Evolutionary conservation across 768 basidiomycete genomes (phyloP).

Genomic region (Leucosporidium yakuticum): DNA sequence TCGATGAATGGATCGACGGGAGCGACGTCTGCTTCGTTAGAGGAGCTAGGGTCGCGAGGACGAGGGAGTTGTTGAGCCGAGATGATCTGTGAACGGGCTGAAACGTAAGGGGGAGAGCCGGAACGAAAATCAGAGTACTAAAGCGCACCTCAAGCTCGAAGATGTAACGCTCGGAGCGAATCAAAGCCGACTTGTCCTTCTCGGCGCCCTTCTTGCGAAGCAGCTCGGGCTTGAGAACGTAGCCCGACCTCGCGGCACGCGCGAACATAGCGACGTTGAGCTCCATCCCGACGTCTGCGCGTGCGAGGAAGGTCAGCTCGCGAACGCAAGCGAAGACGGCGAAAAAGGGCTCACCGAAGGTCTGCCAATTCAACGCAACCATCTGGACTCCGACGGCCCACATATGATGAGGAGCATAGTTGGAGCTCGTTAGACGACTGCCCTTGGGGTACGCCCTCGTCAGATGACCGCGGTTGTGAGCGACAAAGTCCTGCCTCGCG

Average conservation of each 20-base stretch:
- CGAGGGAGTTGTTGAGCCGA: slow-evolving; percentile 83
- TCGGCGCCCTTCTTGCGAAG: slow-evolving; percentile 51
- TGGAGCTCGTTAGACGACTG: slow-evolving; percentile 69
- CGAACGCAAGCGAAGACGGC: not conserved
- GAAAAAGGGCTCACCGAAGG: slow-evolving; percentile 59
- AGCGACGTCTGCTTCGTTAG: slow-evolving; percentile 44
- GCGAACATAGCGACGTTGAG: slow-evolving; percentile 97
- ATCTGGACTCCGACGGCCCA: slow-evolving; percentile 87
- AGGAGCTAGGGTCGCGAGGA: slow-evolving; percentile 46
- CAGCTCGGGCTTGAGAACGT: slow-evolving; percentile 78
- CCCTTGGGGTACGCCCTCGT: slow-evolving; percentile 84
- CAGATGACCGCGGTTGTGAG: slow-evolving; percentile 76
- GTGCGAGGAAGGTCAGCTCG: not conserved
- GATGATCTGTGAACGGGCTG: slow-evolving; percentile 51
- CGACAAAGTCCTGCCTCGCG: slow-evolving; percentile 54
- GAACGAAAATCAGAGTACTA: not conserved
- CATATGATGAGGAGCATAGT: slow-evolving; percentile 79
- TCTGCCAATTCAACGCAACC: slow-evolving; percentile 97
- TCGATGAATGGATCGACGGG: slow-evolving; percentile 64
- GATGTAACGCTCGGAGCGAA: slow-evolving; percentile 52
- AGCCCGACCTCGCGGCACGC: slow-evolving; percentile 78
- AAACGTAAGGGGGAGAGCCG: not conserved
- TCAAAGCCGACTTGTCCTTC: slow-evolving; percentile 51
- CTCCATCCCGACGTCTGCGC: slow-evolving; percentile 73
- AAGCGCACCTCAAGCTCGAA: slow-evolving; percentile 60